Evolutionary conservation across 2,329 filamentous ascomycete species (phyloP).

Genomic region (Grosmannia serpens): DNA sequence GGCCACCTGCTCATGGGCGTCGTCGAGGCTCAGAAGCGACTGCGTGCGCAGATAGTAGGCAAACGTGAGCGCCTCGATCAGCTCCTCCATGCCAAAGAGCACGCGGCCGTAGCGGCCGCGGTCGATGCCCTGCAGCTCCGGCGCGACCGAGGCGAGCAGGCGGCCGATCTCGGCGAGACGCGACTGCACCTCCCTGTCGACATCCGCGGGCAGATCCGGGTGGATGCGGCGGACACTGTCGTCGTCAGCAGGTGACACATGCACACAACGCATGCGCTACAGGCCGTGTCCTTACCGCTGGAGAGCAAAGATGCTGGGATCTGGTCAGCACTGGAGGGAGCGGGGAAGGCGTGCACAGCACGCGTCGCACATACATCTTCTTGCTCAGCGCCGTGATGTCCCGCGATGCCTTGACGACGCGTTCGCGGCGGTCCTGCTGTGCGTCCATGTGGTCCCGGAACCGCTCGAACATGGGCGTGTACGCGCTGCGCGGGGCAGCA

Average conservation of each 20-base stretch:
- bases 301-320: slow-evolving; percentile 63
- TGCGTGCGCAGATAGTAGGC: slow-evolving; percentile 76
- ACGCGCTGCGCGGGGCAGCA: slow-evolving; percentile 27
- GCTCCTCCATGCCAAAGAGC: slow-evolving; percentile 84
- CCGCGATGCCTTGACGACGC: slow-evolving; percentile 78
- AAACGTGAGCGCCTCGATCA: slow-evolving; percentile 84
- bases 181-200: slow-evolving; percentile 56
- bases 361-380: slow-evolving; percentile 59
- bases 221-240: slow-evolving; percentile 52
- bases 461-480: slow-evolving; percentile 67
- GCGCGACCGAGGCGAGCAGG: slow-evolving; percentile 55
- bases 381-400: slow-evolving; percentile 93
- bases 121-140: slow-evolving; percentile 69
- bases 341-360: not conserved
- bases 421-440: slow-evolving; percentile 85
- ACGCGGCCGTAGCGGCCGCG: slow-evolving; percentile 70
- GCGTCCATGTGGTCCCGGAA: slow-evolving; percentile 86
- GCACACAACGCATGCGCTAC: not conserved
- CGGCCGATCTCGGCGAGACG: slow-evolving; percentile 60
- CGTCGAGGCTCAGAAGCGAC: slow-evolving; percentile 55
- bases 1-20: slow-evolving; percentile 40
- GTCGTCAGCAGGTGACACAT: not conserved
- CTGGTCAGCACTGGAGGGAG: not conserved
- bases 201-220: slow-evolving; percentile 52
- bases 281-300: slow-evolving; percentile 59